Evolutionary conservation across 768 basidiomycete species (phyloP).

Genomic region (Suillus brevipes): DNA sequence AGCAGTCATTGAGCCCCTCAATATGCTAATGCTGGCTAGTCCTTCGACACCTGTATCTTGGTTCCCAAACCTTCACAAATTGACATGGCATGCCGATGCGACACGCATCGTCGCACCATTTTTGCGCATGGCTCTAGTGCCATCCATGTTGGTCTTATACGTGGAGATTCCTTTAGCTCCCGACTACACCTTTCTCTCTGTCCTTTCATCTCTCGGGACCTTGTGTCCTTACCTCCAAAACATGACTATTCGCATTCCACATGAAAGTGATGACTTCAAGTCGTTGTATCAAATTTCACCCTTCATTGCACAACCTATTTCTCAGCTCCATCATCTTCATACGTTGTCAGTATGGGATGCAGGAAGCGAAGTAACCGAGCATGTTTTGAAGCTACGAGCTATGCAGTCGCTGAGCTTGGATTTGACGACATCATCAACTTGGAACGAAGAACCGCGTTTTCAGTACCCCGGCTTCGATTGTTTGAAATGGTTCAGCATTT

Average conservation of each 20-base stretch:
- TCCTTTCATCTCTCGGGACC: background rate
- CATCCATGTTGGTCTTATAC: constrained; percentile 11
- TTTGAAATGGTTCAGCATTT: background rate
- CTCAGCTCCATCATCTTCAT: background rate
- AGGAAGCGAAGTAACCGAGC: background rate
- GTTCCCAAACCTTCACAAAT: constrained; percentile 22
- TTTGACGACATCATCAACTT: background rate
- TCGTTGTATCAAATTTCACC: background rate
- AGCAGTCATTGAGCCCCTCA: background rate
- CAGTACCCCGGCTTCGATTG: background rate
- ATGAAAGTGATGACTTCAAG: background rate
- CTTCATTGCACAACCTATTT: background rate
- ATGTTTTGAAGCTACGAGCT: background rate
- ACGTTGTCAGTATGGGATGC: background rate
- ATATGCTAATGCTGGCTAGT: constrained; percentile 14
- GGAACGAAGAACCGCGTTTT: no score
- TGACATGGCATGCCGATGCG: constrained; percentile 26
- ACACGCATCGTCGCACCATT: constrained; percentile 19
- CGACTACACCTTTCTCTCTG: background rate
- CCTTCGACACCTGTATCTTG: constrained; percentile 20
- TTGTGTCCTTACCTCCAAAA: background rate
- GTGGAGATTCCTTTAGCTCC: background rate
- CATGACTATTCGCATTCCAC: background rate
- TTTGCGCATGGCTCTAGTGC: constrained; percentile 24
- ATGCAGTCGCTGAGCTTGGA: background rate